Evolutionary conservation across 345 rosid genomes (phyloP).

Genomic region (Salix suchowensis): DNA sequence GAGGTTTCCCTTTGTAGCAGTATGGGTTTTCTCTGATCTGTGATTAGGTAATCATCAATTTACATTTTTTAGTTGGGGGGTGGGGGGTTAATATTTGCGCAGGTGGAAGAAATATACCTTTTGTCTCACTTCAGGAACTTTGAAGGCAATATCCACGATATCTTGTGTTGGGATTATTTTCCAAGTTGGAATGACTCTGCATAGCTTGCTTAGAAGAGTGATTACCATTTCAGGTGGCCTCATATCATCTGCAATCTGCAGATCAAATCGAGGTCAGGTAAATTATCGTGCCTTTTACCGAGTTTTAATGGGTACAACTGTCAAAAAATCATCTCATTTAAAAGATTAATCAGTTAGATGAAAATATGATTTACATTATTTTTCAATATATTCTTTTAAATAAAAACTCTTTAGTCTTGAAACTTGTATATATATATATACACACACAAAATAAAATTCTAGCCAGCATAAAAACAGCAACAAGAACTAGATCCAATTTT

Average conservation of each 20-base stretch:
- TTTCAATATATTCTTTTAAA: no score
- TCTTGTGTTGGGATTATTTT: constrained; percentile 53
- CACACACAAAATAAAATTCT: background rate
- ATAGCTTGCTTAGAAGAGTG: constrained; percentile 38
- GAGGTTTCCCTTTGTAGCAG: constrained; percentile 79
- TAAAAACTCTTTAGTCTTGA: no score
- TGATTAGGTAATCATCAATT: background rate
- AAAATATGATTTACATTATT: no score
- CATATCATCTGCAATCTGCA: constrained; percentile 63
- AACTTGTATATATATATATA: background rate
- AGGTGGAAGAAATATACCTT: constrained; percentile 37
- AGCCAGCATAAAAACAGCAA: background rate
- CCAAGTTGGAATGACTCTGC: constrained; percentile 62
- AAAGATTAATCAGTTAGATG: no score
- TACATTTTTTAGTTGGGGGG: background rate
- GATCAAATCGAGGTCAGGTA: background rate
- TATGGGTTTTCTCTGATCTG: constrained; percentile 62
- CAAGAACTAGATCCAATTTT: constrained; percentile 3
- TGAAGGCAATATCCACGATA: constrained; percentile 59
- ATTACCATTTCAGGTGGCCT: constrained; percentile 46
- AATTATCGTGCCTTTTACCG: background rate
- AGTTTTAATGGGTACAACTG: background rate
- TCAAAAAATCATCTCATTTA: no score
- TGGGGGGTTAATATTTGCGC: background rate
- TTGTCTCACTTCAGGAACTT: constrained; percentile 49